Base-by-base conservation (phyloP, 2,329 filamentous ascomycete species). In the Xylaria sp. region DNA sequence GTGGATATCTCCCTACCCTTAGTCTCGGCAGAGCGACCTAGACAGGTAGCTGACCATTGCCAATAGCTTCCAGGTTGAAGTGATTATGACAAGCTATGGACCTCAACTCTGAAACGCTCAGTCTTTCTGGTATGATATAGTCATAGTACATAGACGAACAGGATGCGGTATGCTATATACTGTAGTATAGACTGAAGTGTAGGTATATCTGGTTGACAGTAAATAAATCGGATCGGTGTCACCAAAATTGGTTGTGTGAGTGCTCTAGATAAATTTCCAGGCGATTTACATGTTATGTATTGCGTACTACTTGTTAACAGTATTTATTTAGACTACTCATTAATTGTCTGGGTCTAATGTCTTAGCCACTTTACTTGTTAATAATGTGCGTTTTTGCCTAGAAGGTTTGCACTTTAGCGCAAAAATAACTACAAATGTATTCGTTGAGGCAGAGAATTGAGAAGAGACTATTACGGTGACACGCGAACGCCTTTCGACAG, bases 1-100 rank as follows among this genome's bases (percentile, higher is more conserved):
- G 41, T n/a, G 6, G 41, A 8, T 37, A 37, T 37, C 4, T 37
- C 2, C 12, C 15, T 18, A 41, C 39, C 39, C 20, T 20, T 25
- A 51, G 25, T 60, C 57, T 60, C 25, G 25, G 41, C 41, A 44
- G 25, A 34, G 39, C 23, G 34, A 48, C 39, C 57, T 48, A 23
- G 39, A 41, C 39, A 46, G 41, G 41, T 48, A 23, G n/a, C 46
- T 23, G 8, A 4, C n/a, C n/a, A 10, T 20, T 10, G 46, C n/a
- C n/a, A n/a, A 18, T n/a, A 18, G 15, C 41, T n/a, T 37, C 34
- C 8, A 37, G 28, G 28, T 28, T 28, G 28, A 28, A 37, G 34
- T 37, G 10, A 37, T 37, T 9, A 37, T 10, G 8, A 6, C 10
- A 9, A 6, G 34, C 34, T 37, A 37, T 37, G 34, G 10, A 9